These are phyloP conservation scores for Clonostachys sp. DNA, from an alignment of 2,329 filamentous ascomycete species.

Conservation along the genomic window DNA sequence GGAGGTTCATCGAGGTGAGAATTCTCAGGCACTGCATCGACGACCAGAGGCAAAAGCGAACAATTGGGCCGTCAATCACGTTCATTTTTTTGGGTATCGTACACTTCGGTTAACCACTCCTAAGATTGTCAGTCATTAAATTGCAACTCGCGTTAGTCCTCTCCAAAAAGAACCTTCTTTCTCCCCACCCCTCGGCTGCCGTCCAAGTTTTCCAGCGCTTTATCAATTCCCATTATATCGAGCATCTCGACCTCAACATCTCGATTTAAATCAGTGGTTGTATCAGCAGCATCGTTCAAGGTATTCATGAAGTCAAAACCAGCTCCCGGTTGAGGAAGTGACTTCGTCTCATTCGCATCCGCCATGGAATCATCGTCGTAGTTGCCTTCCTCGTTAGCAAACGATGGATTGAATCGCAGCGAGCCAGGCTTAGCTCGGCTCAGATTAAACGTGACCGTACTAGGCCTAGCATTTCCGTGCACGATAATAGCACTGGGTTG, in stretches of 20 bases:
- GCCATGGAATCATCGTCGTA: constrained; percentile 3
- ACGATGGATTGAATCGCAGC: constrained; percentile 19
- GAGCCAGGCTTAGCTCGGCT: constrained; percentile 36
- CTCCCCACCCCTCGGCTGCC: constrained; percentile 38
- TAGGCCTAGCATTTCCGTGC: constrained; percentile 26
- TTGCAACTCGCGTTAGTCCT: constrained; percentile 14
- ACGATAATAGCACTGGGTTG: constrained; percentile 50
- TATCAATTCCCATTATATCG: constrained; percentile 63
- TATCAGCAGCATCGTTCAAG: constrained; percentile 48
- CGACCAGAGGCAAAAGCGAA: not conserved
- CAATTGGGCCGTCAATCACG: not conserved
- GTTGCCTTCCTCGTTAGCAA: not conserved
- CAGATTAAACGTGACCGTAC: constrained; percentile 44
- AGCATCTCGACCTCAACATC: constrained; percentile 58
- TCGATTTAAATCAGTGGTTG: constrained; percentile 41
- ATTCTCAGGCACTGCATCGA: not conserved
- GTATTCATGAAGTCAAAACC: constrained; percentile 47
- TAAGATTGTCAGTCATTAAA: constrained; percentile 14
- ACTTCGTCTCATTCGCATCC: not conserved
- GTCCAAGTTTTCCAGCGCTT: constrained; percentile 52
- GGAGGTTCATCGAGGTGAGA: too few species aligned
- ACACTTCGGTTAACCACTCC: constrained; percentile 11
- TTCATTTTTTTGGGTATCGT: constrained; percentile 29
- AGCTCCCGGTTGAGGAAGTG: constrained; percentile 19
- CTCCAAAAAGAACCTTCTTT: constrained; percentile 49